These are phyloP conservation scores for Goffeauzyma gilvescens DNA, from an alignment of 768 basidiomycete species.

Conservation along the genomic window DNA sequence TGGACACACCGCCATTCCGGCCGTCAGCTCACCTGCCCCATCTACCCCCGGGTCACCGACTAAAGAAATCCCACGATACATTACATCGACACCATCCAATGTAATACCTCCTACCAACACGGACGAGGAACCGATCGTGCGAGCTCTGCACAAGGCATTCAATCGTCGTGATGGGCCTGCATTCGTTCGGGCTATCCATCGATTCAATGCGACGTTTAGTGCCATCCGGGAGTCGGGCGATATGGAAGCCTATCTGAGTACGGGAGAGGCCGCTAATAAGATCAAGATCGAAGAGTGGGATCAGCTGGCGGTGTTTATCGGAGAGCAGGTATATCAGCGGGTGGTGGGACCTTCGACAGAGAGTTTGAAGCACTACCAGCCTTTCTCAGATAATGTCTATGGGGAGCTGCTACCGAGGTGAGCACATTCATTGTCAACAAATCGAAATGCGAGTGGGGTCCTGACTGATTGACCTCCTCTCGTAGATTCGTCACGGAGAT, in stretches of 20 bases:
- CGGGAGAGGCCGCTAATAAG: neutral
- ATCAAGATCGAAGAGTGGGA: conserved; percentile 17
- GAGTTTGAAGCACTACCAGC: conserved; percentile 59
- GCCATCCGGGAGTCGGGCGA: conserved; percentile 13
- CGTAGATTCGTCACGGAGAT: conserved; percentile 44
- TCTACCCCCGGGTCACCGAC: conserved; percentile 4
- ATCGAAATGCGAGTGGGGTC: no score
- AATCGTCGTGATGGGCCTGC: conserved; percentile 26
- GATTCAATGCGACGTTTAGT: conserved; percentile 23
- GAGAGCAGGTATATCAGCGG: conserved; percentile 80
- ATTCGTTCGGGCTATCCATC: conserved; percentile 20
- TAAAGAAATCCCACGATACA: neutral
- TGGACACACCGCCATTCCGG: conserved; percentile 7
- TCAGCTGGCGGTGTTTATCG: conserved; percentile 22
- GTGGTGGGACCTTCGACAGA: conserved; percentile 78
- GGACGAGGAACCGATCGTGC: conserved; percentile 17
- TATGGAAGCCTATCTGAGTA: conserved; percentile 9
- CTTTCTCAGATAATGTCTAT: conserved; percentile 40
- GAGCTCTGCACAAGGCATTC: conserved; percentile 20
- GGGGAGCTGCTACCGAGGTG: conserved; percentile 29
- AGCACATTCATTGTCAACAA: no score
- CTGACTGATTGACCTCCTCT: neutral
- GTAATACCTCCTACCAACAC: no score
- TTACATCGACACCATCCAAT: neutral
- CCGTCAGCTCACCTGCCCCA: conserved; percentile 13